Base-by-base conservation (phyloP, 345 rosid genomes). In the Gossypium rotundifolium region DNA sequence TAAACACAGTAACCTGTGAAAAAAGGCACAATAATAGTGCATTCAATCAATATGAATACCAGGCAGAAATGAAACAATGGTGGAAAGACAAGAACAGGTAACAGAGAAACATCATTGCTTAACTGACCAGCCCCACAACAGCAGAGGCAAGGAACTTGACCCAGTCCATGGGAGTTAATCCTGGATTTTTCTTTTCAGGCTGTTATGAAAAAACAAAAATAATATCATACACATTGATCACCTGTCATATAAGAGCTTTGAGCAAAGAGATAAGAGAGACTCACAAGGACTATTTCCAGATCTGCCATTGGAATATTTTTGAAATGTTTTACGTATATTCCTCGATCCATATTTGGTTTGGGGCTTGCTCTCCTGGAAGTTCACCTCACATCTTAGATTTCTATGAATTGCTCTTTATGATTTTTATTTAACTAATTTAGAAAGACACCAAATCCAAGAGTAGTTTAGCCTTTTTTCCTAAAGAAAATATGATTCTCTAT, bases 301-400 rank as follows among this genome's bases (percentile, higher is more conserved):
- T 95, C 99, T 23, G 99, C 99, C 99, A 95, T 95, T 58, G 99
- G 99, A 71, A 95, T 95, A 80, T 90, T 91, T 81, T 88, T 95
- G 89, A 95, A 95, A 90, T 95, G 99, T 78, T 95, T 95, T 66
- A 93, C 92, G 65, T 80, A 86, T 71, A 95, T 75, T 81, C 94
- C 96, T 48, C 94, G 86, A 42, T 91, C 99, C 62, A 10, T 33
- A 58, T 91, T 83, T 49, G 71, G 27, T 69, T 82, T 83, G 64
- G 88, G 61, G 72, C 98, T 83, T 72, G 92, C 91, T 79, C 67
- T 74, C 89, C 99, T 93, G 88, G 73, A 86, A 72, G 78, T 61
- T 46, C 49, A 81, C 62, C 75, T 51, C 73, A 71, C 52, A 46
- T 73, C 55, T 73, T 46, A 78, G 76, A 61, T 72, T 25, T 73